phyloP scores from a whole-genome alignment of 129 eudicot species.

The Artemisia argyi region DNA sequence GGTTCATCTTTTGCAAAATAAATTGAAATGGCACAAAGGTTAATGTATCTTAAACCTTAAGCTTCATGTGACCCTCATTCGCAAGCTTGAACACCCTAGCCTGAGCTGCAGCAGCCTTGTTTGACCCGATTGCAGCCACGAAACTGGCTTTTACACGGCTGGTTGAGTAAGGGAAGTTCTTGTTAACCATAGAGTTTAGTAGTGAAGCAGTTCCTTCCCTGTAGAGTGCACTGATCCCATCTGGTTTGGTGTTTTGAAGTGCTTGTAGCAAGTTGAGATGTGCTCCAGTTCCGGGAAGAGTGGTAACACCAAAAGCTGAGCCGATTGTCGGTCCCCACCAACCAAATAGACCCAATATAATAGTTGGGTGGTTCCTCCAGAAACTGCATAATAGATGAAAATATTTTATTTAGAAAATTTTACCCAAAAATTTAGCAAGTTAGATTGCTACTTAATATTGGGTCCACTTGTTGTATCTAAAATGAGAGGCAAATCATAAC shows the following conservation, averaged over 20 bases:
- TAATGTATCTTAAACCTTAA: conserved; percentile 32
- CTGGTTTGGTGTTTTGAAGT: conserved; percentile 57
- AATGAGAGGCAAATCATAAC: no score
- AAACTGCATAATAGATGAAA: conserved; percentile 39
- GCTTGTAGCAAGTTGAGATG: conserved; percentile 54
- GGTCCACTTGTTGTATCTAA: no score
- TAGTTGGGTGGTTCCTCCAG: conserved; percentile 74
- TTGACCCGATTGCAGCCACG: conserved; percentile 51
- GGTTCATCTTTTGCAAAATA: no score
- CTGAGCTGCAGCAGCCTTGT: conserved; percentile 80
- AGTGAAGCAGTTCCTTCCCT: conserved; percentile 80
- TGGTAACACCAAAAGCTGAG: conserved; percentile 48
- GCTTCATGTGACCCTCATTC: conserved; percentile 69
- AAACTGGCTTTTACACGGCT: conserved; percentile 66
- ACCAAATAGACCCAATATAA: conserved; percentile 69
- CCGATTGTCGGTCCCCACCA: conserved; percentile 60
- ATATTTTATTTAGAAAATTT: no score
- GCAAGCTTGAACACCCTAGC: conserved; percentile 82
- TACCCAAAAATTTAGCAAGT: no score
- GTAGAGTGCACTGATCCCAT: conserved; percentile 71
- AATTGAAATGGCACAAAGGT: conserved; percentile 20
- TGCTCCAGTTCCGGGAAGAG: conserved; percentile 40
- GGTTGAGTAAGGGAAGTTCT: conserved; percentile 62
- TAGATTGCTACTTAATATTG: no score
- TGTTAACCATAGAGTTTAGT: conserved; percentile 66